A percentile compares a stretch with the other conserved stretches of the same genome.
Evolutionary conservation across 2,329 filamentous ascomycete genomes (phyloP).

Genomic region (Cadophora sp.): DNA sequence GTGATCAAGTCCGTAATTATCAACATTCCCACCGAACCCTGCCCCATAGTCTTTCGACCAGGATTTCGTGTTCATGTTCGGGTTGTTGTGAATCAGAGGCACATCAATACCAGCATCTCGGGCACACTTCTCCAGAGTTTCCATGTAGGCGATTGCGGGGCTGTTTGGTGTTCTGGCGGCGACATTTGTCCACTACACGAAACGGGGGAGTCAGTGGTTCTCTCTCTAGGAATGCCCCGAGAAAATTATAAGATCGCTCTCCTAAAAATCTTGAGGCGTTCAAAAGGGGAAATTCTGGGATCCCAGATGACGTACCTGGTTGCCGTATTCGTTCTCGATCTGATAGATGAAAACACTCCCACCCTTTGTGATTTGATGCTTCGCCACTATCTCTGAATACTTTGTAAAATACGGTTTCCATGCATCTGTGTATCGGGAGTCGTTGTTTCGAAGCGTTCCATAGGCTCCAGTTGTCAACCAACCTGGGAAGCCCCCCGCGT

Average conservation of each 20-base stretch:
- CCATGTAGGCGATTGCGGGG: constrained; percentile 61
- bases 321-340: constrained; percentile 62
- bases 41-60: constrained; percentile 67
- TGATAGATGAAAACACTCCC: constrained; percentile 63
- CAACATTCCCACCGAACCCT: constrained; percentile 60
- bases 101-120: constrained; percentile 64
- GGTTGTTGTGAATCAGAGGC: constrained; percentile 64
- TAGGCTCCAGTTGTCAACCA: constrained; percentile 67
- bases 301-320: too few species aligned
- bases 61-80: constrained; percentile 62
- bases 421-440: constrained; percentile 58
- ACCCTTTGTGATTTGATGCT: constrained; percentile 62
- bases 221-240: too few species aligned
- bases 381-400: constrained; percentile 57
- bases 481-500: constrained; percentile 65
- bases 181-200: constrained; percentile 51
- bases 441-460: constrained; percentile 58
- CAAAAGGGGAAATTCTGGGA: too few species aligned
- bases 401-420: constrained; percentile 61
- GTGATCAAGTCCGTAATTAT: constrained; percentile 59
- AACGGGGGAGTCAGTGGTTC: too few species aligned
- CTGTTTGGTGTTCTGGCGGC: constrained; percentile 54
- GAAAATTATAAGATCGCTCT: too few species aligned
- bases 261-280: too few species aligned
- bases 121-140: constrained; percentile 59